Percentiles rank a stretch among this genome's conserved stretches.
phyloP scores from a whole-genome alignment of 306 rosid species.

The Inga laurina region DNA sequence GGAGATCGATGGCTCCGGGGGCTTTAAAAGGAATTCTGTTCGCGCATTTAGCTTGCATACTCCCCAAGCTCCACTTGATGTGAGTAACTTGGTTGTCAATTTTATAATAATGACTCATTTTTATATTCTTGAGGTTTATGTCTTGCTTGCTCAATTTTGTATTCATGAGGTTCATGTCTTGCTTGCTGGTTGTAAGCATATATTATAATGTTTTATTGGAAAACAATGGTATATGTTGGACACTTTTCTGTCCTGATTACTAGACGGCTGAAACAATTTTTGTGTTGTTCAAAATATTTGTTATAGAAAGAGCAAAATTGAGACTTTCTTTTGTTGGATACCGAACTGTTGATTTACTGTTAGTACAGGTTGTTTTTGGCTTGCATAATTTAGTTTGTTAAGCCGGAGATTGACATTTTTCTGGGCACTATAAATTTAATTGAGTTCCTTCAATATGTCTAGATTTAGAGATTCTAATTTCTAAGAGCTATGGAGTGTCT shows the following conservation, averaged over 20 bases:
- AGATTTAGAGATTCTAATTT: neutral
- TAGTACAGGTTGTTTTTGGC: neutral
- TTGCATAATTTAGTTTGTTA: neutral
- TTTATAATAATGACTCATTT: neutral
- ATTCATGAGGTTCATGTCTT: neutral
- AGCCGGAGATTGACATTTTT: neutral
- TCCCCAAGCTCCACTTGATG: slow-evolving; percentile 71
- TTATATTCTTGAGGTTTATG: neutral
- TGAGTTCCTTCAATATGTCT: neutral
- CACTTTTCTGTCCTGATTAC: neutral
- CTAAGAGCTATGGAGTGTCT: neutral
- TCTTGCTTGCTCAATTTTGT: neutral
- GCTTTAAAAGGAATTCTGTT: slow-evolving; percentile 63
- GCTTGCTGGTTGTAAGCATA: neutral
- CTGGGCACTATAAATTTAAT: neutral
- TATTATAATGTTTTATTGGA: neutral
- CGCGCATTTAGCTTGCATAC: slow-evolving; percentile 62
- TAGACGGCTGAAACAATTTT: neutral
- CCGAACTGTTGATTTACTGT: neutral
- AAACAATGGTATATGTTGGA: neutral
- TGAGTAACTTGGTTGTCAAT: slow-evolving; percentile 17
- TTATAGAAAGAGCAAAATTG: neutral
- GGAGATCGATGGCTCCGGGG: slow-evolving; percentile 50
- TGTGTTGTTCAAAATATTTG: neutral
- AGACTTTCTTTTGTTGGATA: neutral